Evolutionary conservation across 192 early-diverging fungal genomes (phyloP).

Genomic region (Coemansia biformis): DNA sequence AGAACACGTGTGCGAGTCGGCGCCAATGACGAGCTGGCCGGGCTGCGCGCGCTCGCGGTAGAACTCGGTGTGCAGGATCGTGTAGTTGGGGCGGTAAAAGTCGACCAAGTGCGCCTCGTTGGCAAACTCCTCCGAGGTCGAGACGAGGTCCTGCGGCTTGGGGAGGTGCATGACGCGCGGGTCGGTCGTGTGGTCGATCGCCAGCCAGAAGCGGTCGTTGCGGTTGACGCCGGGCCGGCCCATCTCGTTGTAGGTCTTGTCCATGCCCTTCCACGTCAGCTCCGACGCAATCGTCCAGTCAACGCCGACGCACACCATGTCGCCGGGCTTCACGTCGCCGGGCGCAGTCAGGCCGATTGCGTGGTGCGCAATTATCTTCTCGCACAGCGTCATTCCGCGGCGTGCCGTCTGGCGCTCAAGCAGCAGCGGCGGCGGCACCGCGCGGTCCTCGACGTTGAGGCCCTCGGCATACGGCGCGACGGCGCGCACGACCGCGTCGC

Average conservation of each 20-base stretch:
- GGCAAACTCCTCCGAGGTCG: conserved; percentile 60
- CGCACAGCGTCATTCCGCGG: conserved; percentile 67
- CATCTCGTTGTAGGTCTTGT: conserved; percentile 76
- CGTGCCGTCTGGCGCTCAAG: conserved; percentile 52
- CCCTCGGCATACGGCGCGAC: conserved; percentile 61
- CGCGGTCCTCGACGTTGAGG: conserved; percentile 50
- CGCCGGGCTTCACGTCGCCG: conserved; percentile 65
- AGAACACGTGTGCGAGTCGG: conserved; percentile 81
- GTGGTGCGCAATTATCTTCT: conserved; percentile 73
- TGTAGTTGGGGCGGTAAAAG: conserved; percentile 70
- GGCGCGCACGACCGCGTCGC: conserved; percentile 80
- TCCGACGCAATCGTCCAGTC: conserved; percentile 82
- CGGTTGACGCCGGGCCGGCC: conserved; percentile 69
- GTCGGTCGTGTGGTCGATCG: conserved; percentile 72
- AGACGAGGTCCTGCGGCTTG: conserved; percentile 64
- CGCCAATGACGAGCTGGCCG: conserved; percentile 73
- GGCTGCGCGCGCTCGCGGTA: conserved; percentile 78
- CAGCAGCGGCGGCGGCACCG: conserved; percentile 42
- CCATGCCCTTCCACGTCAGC: conserved; percentile 81
- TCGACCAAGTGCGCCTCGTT: conserved; percentile 69
- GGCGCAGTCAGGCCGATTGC: conserved; percentile 66
- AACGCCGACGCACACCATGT: conserved; percentile 75
- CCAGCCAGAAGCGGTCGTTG: conserved; percentile 79
- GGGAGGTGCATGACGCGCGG: conserved; percentile 66
- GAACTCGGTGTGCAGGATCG: conserved; percentile 80